Base-by-base conservation (phyloP, 78 protist species). In the Goniomonas avonlea region DNA sequence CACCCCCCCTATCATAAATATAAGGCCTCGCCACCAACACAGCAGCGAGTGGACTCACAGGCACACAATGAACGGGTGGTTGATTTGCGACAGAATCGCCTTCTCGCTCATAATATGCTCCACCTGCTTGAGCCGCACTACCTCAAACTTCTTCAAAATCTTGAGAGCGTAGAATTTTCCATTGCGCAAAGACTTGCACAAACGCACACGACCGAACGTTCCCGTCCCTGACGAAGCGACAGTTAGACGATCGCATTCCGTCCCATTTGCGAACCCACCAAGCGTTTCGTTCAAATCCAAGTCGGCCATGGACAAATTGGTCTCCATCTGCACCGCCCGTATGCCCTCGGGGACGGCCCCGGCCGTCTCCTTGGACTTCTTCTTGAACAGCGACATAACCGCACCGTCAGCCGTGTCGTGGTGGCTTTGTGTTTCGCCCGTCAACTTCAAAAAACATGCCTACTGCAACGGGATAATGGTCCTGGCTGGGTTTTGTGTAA, bases 211-310 rank as follows among this genome's bases (percentile, higher is more conserved):
- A 25, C 83, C 82, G 25, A 86, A 86, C 40, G 90, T 71, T 9
- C 90, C 90, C 0, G 76, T 73, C 0, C 90, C 90, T 68, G 75
- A 18, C n/a, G n/a, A n/a, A n/a, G n/a, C n/a, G n/a, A n/a, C n/a
- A n/a, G 13, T 23, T 7, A 4, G 2, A 15, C 11, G 68, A 59
- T 31, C 17, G 35, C 29, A 55, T 11, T 4, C 17, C 8, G 61
- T 21, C 17, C 5, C 5, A 9, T 11, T 25, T 5, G 7, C 17
- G 35, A 55, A 1, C 65, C 40, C 65, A 58, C 65, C 65, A 2
- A 58, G 65, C 8, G 65, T 58, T 8, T 58, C 65, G 40, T 58
- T 58, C 35, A 58, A 2, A 17, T 1, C 9, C 21, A 58, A 15
- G 9, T 58, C 65, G 3, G 25, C 65, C 7, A 58, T n/a, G n/a